A percentile compares a stretch with the other conserved stretches of the same genome.
phyloP scores from a whole-genome alignment of 768 basidiomycete genomes.

The Suillus ampliporus region DNA sequence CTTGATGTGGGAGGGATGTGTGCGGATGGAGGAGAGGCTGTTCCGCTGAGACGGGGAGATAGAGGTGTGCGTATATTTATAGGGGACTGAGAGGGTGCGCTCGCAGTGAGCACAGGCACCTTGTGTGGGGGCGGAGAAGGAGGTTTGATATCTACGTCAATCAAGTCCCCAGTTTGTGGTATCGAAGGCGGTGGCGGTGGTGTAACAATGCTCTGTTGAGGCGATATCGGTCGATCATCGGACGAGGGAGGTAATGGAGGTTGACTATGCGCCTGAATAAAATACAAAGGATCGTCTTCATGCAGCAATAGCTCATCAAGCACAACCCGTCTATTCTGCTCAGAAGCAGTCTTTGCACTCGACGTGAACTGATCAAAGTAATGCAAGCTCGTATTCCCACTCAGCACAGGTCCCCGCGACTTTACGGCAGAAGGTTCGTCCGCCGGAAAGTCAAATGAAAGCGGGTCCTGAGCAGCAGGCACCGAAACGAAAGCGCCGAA shows the following conservation, averaged over 20 bases:
- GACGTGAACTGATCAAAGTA: constrained; percentile 70
- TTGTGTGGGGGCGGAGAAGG: constrained; percentile 5
- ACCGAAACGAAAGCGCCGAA: constrained; percentile 70
- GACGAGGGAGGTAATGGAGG: constrained; percentile 33
- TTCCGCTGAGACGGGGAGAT: constrained; percentile 27
- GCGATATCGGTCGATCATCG: constrained; percentile 33
- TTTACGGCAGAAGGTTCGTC: not conserved
- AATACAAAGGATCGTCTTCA: constrained; percentile 75
- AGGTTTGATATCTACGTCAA: constrained; percentile 13
- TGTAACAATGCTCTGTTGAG: constrained; percentile 19
- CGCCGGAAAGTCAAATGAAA: constrained; percentile 27
- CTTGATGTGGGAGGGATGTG: constrained; percentile 25
- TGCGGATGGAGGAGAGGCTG: constrained; percentile 30
- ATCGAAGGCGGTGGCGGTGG: not conserved
- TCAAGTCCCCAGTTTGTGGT: constrained; percentile 11
- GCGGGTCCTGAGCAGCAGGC: constrained; percentile 56
- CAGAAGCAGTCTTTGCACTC: constrained; percentile 59
- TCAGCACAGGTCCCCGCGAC: not conserved
- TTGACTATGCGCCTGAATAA: constrained; percentile 39
- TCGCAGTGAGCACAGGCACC: constrained; percentile 18
- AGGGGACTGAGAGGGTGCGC: constrained; percentile 14
- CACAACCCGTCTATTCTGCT: constrained; percentile 55
- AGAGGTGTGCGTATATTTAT: constrained; percentile 22
- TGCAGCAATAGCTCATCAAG: constrained; percentile 69
- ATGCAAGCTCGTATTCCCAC: constrained; percentile 37